Conservation (phyloP, 2,329 filamentous ascomycete genomes). For the Onygenales sp. region DNA sequence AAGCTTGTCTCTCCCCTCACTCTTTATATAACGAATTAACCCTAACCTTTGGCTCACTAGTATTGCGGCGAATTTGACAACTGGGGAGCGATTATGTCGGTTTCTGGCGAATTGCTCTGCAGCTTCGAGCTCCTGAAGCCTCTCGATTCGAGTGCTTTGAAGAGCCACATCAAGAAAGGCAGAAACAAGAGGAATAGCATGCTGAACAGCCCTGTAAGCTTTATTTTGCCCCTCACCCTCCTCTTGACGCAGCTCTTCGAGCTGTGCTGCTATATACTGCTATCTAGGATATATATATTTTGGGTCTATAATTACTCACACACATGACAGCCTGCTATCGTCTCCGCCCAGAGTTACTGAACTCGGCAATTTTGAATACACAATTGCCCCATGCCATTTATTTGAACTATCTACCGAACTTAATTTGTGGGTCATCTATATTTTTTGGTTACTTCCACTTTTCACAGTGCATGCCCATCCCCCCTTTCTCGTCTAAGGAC, state of each 20-base stretch:
- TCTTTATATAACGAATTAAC: conserved; percentile 17
- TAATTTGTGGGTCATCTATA: conserved; percentile 1
- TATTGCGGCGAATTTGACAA: conserved; percentile 99
- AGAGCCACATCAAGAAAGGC: conserved; percentile 98
- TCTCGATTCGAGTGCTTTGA: conserved; percentile 87
- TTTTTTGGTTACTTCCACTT: conserved; percentile 17
- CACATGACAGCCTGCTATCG: conserved; percentile 31
- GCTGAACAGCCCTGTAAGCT: conserved; percentile 87
- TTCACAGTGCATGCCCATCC: not conserved
- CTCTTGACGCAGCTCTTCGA: conserved; percentile 14
- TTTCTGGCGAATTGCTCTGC: conserved; percentile 84
- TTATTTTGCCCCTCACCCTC: conserved; percentile 28
- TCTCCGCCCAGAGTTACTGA: conserved; percentile 37
- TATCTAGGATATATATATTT: conserved; percentile 2
- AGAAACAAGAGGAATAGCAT: conserved; percentile 89
- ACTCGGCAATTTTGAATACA: not conserved
- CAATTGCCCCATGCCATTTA: not conserved
- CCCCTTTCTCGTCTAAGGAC: too few relatives aligned
- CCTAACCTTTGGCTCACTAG: conserved; percentile 36
- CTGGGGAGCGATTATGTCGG: conserved; percentile 98
- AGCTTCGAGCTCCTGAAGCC: conserved; percentile 97
- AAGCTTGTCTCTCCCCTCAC: conserved; percentile 34
- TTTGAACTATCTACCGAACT: not conserved
- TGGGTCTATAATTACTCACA: conserved; percentile 11
- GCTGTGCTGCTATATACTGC: conserved; percentile 7